Evolutionary conservation across 768 basidiomycete species (phyloP).

Genomic region (Phaffia tasmanica): DNA sequence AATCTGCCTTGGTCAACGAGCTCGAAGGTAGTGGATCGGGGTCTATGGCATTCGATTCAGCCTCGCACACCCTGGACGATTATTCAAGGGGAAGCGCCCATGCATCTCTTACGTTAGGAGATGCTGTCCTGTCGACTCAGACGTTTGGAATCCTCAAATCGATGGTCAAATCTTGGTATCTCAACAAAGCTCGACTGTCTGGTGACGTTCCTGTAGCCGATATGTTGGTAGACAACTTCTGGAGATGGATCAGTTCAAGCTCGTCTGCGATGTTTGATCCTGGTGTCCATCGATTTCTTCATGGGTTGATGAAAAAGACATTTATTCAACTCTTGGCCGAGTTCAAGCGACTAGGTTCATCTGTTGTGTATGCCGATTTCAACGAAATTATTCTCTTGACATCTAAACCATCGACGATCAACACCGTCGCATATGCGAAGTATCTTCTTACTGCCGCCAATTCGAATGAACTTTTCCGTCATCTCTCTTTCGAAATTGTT

Average conservation of each 20-base stretch:
- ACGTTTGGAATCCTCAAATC: constrained; percentile 72
- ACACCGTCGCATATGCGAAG: constrained; percentile 87
- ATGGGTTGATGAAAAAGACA: constrained; percentile 93
- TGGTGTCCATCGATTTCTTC: constrained; percentile 80
- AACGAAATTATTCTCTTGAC: constrained; percentile 81
- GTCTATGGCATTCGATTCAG: constrained; percentile 83
- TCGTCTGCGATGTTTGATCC: constrained; percentile 82
- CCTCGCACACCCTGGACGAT: constrained; percentile 79
- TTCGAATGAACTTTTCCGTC: constrained; percentile 88
- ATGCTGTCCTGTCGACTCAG: constrained; percentile 74
- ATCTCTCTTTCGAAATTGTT: constrained; percentile 72
- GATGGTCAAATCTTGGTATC: constrained; percentile 82
- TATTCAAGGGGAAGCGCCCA: constrained; percentile 54
- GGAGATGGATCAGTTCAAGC: constrained; percentile 88
- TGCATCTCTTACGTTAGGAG: constrained; percentile 71
- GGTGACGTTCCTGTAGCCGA: constrained; percentile 48
- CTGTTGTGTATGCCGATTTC: constrained; percentile 88
- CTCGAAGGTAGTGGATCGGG: constrained; percentile 84
- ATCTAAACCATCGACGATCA: constrained; percentile 79
- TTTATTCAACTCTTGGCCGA: constrained; percentile 95
- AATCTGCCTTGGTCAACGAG: constrained; percentile 91
- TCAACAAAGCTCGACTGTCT: constrained; percentile 59
- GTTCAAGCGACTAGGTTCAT: constrained; percentile 85
- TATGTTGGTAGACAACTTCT: constrained; percentile 73
- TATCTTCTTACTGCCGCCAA: constrained; percentile 90